A percentile compares a stretch with the other conserved stretches of the same genome.
These are phyloP conservation scores for Metrosideros polymorpha DNA, from an alignment of 441 rosid genomes.

Conservation along the genomic window DNA sequence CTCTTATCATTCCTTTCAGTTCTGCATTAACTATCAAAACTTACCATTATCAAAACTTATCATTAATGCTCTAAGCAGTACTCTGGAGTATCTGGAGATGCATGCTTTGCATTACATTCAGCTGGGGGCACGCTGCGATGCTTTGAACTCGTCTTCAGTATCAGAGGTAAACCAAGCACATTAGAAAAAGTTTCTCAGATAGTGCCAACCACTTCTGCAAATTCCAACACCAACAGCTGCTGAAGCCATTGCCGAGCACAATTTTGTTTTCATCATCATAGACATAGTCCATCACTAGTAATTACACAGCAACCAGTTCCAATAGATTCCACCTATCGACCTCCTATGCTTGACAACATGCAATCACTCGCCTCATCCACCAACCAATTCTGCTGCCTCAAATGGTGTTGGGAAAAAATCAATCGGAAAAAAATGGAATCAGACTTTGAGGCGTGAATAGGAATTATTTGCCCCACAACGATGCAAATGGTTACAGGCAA, in stretches of 20 bases:
- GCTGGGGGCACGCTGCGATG: background rate
- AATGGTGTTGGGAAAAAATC: too few species aligned
- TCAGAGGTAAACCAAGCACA: background rate
- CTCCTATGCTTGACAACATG: background rate
- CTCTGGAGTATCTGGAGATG: background rate
- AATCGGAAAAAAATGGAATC: too few species aligned
- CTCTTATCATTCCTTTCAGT: background rate
- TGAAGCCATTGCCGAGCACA: background rate
- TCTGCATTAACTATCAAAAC: background rate
- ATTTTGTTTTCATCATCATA: background rate
- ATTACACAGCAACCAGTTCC: background rate
- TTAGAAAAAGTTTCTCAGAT: background rate
- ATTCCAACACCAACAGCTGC: background rate
- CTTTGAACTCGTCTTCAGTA: background rate
- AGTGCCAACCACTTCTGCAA: background rate
- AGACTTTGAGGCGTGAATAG: too few species aligned
- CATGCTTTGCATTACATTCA: background rate
- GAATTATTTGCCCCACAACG: too few species aligned
- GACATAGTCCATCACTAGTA: background rate
- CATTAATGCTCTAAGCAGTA: background rate
- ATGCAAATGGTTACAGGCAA: too few species aligned
- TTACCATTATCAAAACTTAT: background rate
- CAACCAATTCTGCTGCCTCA: background rate
- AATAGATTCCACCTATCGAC: background rate
- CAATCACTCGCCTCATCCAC: background rate